Base-by-base conservation (phyloP, 2,329 filamentous ascomycete species). In the Fusarium keratoplasticum region DNA sequence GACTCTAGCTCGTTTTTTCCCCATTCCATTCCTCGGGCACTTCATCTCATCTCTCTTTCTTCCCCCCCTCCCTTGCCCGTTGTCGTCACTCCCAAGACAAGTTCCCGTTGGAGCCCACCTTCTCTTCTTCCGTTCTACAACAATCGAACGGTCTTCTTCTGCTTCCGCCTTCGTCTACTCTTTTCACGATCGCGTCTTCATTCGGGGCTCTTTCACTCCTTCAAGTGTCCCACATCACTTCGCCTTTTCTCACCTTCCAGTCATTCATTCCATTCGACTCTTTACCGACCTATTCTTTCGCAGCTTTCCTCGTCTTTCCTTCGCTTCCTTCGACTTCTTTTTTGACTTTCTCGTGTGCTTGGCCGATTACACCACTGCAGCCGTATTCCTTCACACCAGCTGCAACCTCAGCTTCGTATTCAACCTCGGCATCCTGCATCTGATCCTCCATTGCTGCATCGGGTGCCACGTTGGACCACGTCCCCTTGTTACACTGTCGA, bases 131-230 rank as follows among this genome's bases (percentile, higher is more conserved):
- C 42, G 65, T 74, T 70, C 61, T 58, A 13, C 54, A 58, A 38
- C 54, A 61, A 69, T 66, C 47, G 35, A 42, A 42, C 20, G 71
- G 58, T 62, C 61, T 61, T 72, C 59, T 75, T 74, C 69, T 72
- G 36, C 55, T 64, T 72, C 42, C 61, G 68, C 69, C 44, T 50
- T 69, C 62, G 52, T 61, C 55, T 6, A 27, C 36, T 55, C 38
- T 59, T 72, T 42, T 74, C 55, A 59, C 72, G 59, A 70, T 62
- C 47, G 68, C 40, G 52, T 61, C 44, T 50, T 64, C 40, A 14
- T 27, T 31, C 44, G 33, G 72, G 72, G 42, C 72, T 68, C 72
- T 75, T 74, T 70, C 72, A 75, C 72, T 75, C 72, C 70, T 54
- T 75, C 69, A 73, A 69, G 72, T 70, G 61, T 70, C 61, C 72